Evolutionary conservation across 163 green algal genomes (phyloP), one percentile per base, ranked within the genome.

Genomic region (Scenedesmus sp.): DNA sequence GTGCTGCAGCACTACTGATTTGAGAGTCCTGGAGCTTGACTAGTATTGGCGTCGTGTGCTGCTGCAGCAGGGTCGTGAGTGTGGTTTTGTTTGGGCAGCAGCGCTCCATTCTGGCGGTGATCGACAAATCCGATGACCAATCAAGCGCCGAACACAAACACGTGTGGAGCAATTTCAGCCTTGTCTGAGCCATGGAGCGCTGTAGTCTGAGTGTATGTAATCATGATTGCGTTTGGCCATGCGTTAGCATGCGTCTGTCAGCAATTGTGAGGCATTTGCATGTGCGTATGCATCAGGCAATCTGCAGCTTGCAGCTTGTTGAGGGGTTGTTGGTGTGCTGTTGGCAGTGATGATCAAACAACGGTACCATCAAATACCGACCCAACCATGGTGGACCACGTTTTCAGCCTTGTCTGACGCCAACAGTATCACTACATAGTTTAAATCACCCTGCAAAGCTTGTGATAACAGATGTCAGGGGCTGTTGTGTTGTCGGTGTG

Each of bases 321-420:
- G 9, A 26, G 18, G 2, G n/a, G 9, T 46, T 84, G 12, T 2
- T 84, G 76, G 6, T 18, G 76, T 15, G 5, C 20, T 86, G 81
- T 7, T 82, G 84, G 87, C 87, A 18, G 26, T 86, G 87, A 91
- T 87, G 87, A 91, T 59, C 60, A 86, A 82, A 55, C 12, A 64
- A 74, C 13, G 16, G 87, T 91, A 91, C 87, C 87, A 91, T 91
- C 87, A 91, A 91, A 91, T 91, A 56, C 87, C 87, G 74, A 91
- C 73, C 6, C 20, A 82, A 77, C 55, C 56, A 55, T 85, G 54
- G 87, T 56, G 87, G 74, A 91, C 76, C 81, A 52, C 67, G 70
- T 79, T 81, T 91, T 91, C 87, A 91, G 87, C 87, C 87, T 91
- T 91, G 76, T 91, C 87, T 91, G 87, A 87, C 20, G 74, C 87